A percentile compares a stretch with the other conserved stretches of the same genome.
phyloP scores from a whole-genome alignment of 1,139 yeast genomes.

The Torulaspora pretoriensis region DNA sequence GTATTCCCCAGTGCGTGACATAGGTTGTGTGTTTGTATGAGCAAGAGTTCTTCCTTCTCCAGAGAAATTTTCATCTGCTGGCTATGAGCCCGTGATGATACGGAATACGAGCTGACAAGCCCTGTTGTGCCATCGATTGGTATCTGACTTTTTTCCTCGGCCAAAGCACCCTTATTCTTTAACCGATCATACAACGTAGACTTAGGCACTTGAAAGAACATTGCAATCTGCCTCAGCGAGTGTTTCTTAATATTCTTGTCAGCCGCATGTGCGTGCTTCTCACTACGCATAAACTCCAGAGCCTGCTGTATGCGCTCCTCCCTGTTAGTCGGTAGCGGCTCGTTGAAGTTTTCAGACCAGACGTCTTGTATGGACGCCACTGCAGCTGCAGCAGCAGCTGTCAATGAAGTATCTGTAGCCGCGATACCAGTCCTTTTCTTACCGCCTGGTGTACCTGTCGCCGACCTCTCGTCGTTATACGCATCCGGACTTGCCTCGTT shows the following conservation, averaged over 20 bases:
- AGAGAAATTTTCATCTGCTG: constrained; percentile 29
- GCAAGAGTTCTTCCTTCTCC: constrained; percentile 18
- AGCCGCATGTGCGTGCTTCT: constrained; percentile 12
- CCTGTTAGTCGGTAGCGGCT: constrained; percentile 22
- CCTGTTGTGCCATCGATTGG: background rate
- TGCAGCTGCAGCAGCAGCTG: constrained; percentile 19
- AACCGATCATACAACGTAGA: constrained; percentile 28
- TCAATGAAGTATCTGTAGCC: constrained; percentile 14
- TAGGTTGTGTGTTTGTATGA: constrained; percentile 16
- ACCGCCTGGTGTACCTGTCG: background rate
- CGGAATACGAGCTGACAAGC: constrained; percentile 6
- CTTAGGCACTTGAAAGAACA: constrained; percentile 28
- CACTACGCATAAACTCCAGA: constrained; percentile 20
- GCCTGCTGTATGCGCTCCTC: constrained; percentile 29
- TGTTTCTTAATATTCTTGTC: constrained; percentile 20
- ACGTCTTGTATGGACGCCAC: constrained; percentile 18
- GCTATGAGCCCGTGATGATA: constrained; percentile 18
- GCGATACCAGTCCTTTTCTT: constrained; percentile 5
- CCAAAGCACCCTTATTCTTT: constrained; percentile 12
- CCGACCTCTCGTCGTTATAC: constrained; percentile 2
- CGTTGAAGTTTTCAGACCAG: constrained; percentile 18
- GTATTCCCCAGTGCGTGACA: constrained; percentile 24
- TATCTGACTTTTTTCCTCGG: background rate
- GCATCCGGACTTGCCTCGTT: constrained; percentile 5
- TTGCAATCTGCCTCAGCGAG: constrained; percentile 27